Evolutionary conservation across 2,329 filamentous ascomycete species (phyloP), one percentile per base, ranked within the genome.

Genomic region (Chaetomium sp.): DNA sequence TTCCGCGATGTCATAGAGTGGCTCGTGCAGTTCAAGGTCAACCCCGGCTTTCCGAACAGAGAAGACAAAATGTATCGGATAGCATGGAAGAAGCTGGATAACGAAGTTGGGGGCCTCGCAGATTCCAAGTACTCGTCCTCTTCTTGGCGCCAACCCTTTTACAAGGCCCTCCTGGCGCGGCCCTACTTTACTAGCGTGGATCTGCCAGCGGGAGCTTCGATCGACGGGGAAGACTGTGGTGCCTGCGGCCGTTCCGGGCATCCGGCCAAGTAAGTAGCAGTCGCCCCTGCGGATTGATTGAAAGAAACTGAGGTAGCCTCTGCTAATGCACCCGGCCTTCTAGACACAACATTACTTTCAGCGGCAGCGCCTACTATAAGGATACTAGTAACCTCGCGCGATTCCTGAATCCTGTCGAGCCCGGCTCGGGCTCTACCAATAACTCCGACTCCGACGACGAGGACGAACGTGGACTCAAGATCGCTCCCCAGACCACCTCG

Each of bases 1-100:
- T 92, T 92, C 72, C 81, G 80, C 48, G 83, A 85, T 63, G 86
- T 82, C 0, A 76, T 92, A 1, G 87, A 90, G 66, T 92, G 88
- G 88, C 86, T 91, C 71, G 84, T 92, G 2, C 87, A 90, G 64
- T 88, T 87, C 66, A 85, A 86, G 62, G 77, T 94, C 50, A 86
- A 91, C 61, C 88, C 87, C 0, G 81, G 76, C 0, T 91, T 91
- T 64, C 72, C 79, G 9, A 66, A 79, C 14, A 71, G 78, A 14
- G 72, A 79, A 5, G 81, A 88, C 57, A 75, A 80, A 6, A 72
- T 90, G 10, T 94, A 90, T 68, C 65, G 71, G 10, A 75, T 87
- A 33, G 84, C 87, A 0, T 91, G 90, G 74, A 72, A 73, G 49
- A 89, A 89, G 65, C 74, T 92, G 0, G 80, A 89, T 60, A 82